Base-by-base conservation (phyloP, 2,329 filamentous ascomycete species). In the Diaporthe humulicola region DNA sequence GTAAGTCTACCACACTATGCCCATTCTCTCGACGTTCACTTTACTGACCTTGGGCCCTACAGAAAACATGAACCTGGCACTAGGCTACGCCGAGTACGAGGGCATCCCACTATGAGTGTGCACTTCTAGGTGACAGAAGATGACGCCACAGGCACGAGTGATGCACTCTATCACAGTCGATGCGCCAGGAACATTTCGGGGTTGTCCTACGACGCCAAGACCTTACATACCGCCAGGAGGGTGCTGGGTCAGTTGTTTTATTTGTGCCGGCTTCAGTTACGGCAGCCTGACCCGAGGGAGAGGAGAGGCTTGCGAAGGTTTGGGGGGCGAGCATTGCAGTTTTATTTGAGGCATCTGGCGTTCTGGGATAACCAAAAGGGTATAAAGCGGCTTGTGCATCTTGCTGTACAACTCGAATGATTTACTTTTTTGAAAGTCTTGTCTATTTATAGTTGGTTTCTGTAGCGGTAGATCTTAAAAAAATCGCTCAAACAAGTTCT, bases 11-110 rank as follows among this genome's bases (percentile, higher is more conserved):
- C 67, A 45, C 70, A 56, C 64, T n/a, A 72, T 79, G 57, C 75
- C 73, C n/a, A 67, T 77, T 57, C 57, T 70, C 40, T 56, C 2
- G n/a, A 25, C 14, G 54, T 15, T 54, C 28, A n/a, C 10, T 30
- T 48, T 76, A n/a, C 64, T 73, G n/a, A 75, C 58, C 54, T 28
- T 57, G 15, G 12, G 12, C 22, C 30, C 17, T 30, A 77, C 81
- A 94, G 92, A 97, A 88, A 98, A 98, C 85, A 97, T 98, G 94
- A 98, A 98, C 85, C 88, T 98, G 74, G 93, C 94, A n/a, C 89
- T 97, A 15, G 95, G 95, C 60, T 97, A 96, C 82, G 92, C 91
- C 60, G 95, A 98, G 86, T 98, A 95, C 81, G 94, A 97, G 82
- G 95, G 95, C 54, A 97, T 98, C 78, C 95, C 95, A 25, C 85